Evolutionary conservation across 768 basidiomycete genomes (phyloP).

Genomic region (Podaxis sp.): DNA sequence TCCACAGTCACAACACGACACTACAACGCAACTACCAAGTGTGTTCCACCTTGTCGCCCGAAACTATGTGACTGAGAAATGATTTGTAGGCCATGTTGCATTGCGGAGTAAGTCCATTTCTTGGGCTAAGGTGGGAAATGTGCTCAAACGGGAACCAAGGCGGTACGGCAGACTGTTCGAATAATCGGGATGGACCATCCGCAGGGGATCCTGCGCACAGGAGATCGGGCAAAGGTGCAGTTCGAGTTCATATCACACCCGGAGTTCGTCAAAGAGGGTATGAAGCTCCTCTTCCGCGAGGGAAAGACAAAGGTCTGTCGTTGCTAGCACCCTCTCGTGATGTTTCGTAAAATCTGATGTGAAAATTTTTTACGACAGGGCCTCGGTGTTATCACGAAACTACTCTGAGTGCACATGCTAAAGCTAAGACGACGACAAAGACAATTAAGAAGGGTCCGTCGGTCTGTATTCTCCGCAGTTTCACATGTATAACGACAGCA

Average conservation of each 20-base stretch:
- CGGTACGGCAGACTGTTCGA: conserved; percentile 86
- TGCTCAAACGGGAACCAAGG: conserved; percentile 36
- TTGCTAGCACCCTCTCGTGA: background rate
- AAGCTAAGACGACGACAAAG: background rate
- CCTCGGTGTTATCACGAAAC: conserved; percentile 68
- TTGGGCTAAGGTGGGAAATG: conserved; percentile 1
- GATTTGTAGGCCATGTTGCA: conserved; percentile 78
- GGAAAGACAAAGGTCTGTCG: conserved; percentile 84
- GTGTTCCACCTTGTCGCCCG: conserved; percentile 14
- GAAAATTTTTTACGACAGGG: conserved; percentile 39
- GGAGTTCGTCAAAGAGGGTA: conserved; percentile 90
- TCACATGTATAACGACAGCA: background rate
- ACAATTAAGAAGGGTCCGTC: background rate
- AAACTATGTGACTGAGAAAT: background rate
- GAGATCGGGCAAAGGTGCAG: conserved; percentile 89
- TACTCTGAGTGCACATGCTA: conserved; percentile 27
- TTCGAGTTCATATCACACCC: conserved; percentile 94
- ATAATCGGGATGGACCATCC: conserved; percentile 91
- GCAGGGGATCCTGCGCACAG: conserved; percentile 85
- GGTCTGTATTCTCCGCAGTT: background rate
- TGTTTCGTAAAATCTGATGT: background rate
- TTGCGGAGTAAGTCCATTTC: conserved; percentile 61
- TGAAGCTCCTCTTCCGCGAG: conserved; percentile 91
- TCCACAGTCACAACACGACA: conserved; percentile 80
- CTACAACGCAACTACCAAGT: conserved; percentile 91